Evolutionary conservation across 1,284 basidiomycete species (phyloP).

Genomic region (Uromyces viciae-fabae): DNA sequence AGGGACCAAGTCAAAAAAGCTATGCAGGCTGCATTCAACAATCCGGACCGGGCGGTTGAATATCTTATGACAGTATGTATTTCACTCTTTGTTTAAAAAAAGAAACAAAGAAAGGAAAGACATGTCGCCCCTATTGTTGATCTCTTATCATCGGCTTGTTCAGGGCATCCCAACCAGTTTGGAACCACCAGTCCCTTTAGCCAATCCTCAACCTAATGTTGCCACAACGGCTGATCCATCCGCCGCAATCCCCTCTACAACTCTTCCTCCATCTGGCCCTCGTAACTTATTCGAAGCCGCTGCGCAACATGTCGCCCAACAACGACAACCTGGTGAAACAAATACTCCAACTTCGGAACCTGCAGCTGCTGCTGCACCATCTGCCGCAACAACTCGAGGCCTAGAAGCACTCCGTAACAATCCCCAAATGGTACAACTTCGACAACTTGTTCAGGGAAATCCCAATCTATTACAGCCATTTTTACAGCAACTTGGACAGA

Average conservation of each 20-base stretch:
- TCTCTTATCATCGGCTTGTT: background rate
- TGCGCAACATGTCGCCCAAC: conserved; percentile 51
- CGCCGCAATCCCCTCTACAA: conserved; percentile 53
- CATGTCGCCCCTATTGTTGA: too few relatives aligned
- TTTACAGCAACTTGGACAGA: conserved; percentile 71
- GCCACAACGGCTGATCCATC: conserved; percentile 56
- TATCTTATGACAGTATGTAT: conserved; percentile 82
- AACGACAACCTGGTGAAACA: conserved; percentile 56
- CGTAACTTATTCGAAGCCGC: conserved; percentile 72
- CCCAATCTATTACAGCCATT: conserved; percentile 72
- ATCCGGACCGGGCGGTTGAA: conserved; percentile 95
- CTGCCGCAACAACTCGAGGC: conserved; percentile 52
- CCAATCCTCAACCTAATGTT: conserved; percentile 53
- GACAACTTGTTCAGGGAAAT: conserved; percentile 67
- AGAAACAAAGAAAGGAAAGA: too few relatives aligned
- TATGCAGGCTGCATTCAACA: conserved; percentile 91
- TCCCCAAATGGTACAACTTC: conserved; percentile 46
- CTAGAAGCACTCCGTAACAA: conserved; percentile 55
- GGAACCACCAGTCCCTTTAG: conserved; percentile 48
- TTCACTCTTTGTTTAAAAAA: background rate
- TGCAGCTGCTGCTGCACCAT: conserved; percentile 45
- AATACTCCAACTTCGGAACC: conserved; percentile 53
- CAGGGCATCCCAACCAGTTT: conserved; percentile 79
- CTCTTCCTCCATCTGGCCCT: conserved; percentile 54
- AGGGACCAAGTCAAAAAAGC: conserved; percentile 80